Evolutionary conservation across 768 basidiomycete species (phyloP), one percentile per base, ranked within the genome.

Genomic region (Calocybe indica): DNA sequence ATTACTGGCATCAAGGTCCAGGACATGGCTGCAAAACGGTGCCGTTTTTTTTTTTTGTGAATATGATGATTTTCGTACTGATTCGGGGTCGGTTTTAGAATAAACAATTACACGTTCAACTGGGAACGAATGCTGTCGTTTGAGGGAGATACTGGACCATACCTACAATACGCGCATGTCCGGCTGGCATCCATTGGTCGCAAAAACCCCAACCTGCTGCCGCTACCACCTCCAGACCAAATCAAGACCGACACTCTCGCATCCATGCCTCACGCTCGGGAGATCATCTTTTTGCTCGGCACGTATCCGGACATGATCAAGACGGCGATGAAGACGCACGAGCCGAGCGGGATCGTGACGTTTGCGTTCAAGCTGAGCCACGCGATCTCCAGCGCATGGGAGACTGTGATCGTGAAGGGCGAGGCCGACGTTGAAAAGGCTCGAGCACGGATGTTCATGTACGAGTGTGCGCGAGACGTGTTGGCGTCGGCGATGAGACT

Each of bases 1-100:
- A 92, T 96, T 58, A 88, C 92, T 0, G 92, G 92, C 2, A 86
- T 99, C 55, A 98, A 97, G 73, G 93, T 99, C 50, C 96, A 99
- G 66, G 93, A 96, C 62, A 93, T 95, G 92, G 78, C 87, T 37
- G 92, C 91, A 10, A 95, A 92, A 64, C 74, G 92, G 92, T 92
- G 53, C 39, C 45, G 14, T 45, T 40, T 40, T n/a, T 10, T 34
- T 49, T 15, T 13, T 32, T 29, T 46, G 12, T 32, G 13, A 8
- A 7, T 15, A 14, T 14, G 36, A 22, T 12, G 4, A 12, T 31
- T 37, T 39, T 43, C 14, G 36, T 37, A 11, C 4, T 37, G 36
- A 37, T 12, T 10, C 9, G 1, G 12, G 22, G 12, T 41, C 13
- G 22, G 22, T 22, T 41, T 5, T 54, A 95, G 93, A 51, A 88